Base-by-base conservation (phyloP, 176 grass and related monocot genomes). In the Tuctoria greenei region DNA sequence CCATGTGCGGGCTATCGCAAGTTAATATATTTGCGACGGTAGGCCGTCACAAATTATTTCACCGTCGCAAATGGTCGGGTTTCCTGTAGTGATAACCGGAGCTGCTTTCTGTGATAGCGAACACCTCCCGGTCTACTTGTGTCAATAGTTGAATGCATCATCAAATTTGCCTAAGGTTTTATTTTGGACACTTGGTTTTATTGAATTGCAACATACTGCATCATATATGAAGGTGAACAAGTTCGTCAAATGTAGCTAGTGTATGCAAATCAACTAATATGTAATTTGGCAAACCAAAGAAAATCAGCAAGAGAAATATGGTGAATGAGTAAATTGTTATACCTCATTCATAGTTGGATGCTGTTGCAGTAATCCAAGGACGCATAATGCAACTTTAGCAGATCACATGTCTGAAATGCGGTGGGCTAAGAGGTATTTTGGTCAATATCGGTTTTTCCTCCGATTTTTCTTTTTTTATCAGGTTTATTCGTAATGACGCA, bases 281-380 rank as follows among this genome's bases (percentile, higher is more conserved):
- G 10, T 27, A 62, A 43, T 56, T 25, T 21, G 47, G 16, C 35
- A 82, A 68, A 52, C 6, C 2, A 36, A 16, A 23, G 18, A 56
- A 28, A 36, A 21, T 58, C 17, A 49, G 25, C 8, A 14, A 71
- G 46, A 7, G 63, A 59, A 18, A 25, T 31, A 59, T 0, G 12
- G n/a, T 42, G 34, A 67, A 23, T 11, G 11, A 27, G 5, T 18
- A 15, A 36, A 1, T 31, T 15, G 12, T n/a, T n/a, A n/a, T 68
- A 80, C 67, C 79, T 88, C 79, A 72, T 86, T 89, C 42, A 58
- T 7, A 78, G n/a, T n/a, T n/a, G n/a, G n/a, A n/a, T n/a, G n/a
- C n/a, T n/a, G n/a, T n/a, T n/a, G n/a, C n/a, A n/a, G n/a, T n/a
- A n/a, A n/a, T n/a, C n/a, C n/a, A n/a, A n/a, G n/a, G n/a, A n/a